phyloP scores from a whole-genome alignment of 2,329 filamentous ascomycete genomes.

The Ophiocordyceps unilateralis region DNA sequence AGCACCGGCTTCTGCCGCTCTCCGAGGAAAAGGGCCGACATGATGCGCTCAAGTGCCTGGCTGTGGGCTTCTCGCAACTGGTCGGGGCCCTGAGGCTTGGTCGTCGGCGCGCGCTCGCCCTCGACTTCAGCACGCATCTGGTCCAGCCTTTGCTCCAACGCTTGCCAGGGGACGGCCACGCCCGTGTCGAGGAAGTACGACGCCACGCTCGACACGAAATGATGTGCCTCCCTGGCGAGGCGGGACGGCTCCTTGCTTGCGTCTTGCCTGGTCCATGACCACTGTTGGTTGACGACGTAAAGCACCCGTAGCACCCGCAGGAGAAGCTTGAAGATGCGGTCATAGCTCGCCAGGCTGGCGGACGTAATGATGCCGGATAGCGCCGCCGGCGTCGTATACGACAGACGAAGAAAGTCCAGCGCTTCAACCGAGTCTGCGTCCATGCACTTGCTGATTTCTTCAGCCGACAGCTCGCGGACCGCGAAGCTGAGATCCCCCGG shows the following conservation, averaged over 20 bases:
- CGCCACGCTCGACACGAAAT: conserved; percentile 57
- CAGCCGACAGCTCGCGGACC: conserved; percentile 60
- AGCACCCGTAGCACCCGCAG: conserved; percentile 64
- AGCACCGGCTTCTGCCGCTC: conserved; percentile 60
- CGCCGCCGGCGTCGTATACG: conserved; percentile 61
- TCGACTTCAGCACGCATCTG: conserved; percentile 41
- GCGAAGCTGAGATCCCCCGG: conserved; percentile 66
- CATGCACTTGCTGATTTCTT: conserved; percentile 70
- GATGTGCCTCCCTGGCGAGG: conserved; percentile 61
- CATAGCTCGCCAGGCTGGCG: conserved; percentile 58
- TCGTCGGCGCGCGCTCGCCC: conserved; percentile 18
- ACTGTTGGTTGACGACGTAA: conserved; percentile 52
- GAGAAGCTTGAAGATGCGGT: conserved; percentile 65
- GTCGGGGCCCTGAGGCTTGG: conserved; percentile 34
- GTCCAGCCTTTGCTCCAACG: conserved; percentile 49
- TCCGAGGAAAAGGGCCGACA: conserved; percentile 55
- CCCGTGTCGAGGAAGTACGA: conserved; percentile 70
- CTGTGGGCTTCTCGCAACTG: conserved; percentile 55
- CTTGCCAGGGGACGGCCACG: conserved; percentile 54
- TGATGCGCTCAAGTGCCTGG: conserved; percentile 54
- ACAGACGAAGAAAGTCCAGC: conserved; percentile 79
- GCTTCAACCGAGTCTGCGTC: conserved; percentile 71
- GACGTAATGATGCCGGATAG: conserved; percentile 60
- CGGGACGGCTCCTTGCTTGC: conserved; percentile 26
- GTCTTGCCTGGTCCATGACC: conserved; percentile 28